Percentiles rank a stretch among this genome's conserved stretches.
These are phyloP conservation scores for Fusarium sp. DNA, from an alignment of 2,329 filamentous ascomycete genomes.

Conservation along the genomic window DNA sequence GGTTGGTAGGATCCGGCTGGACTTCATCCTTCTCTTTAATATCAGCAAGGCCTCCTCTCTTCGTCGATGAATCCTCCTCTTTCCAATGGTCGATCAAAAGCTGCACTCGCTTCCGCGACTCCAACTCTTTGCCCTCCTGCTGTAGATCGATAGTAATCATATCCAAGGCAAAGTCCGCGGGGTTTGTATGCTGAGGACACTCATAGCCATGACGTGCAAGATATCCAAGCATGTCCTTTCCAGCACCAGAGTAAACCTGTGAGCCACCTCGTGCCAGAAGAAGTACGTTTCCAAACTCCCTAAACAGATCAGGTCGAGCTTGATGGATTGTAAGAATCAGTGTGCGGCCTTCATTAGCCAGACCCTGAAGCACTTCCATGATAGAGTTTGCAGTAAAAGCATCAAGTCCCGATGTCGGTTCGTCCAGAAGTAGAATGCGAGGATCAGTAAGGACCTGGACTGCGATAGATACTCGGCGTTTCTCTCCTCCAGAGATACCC, in stretches of 20 bases:
- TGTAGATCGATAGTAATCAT: constrained; percentile 83
- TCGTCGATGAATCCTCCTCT: constrained; percentile 22
- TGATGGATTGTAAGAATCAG: constrained; percentile 84
- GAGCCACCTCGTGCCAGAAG: constrained; percentile 78
- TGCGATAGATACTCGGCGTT: constrained; percentile 81
- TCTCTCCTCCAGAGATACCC: constrained; percentile 84
- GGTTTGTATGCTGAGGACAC: constrained; percentile 79
- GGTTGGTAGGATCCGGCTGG: constrained; percentile 22
- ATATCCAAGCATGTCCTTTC: constrained; percentile 73
- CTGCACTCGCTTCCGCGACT: constrained; percentile 73
- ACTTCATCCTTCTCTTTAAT: constrained; percentile 51
- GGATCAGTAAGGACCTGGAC: constrained; percentile 83
- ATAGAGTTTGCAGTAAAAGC: constrained; percentile 84
- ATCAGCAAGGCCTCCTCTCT: constrained; percentile 43
- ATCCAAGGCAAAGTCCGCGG: constrained; percentile 82
- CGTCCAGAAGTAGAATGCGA: constrained; percentile 78
- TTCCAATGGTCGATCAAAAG: constrained; percentile 72
- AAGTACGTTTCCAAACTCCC: constrained; percentile 77
- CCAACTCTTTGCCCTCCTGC: constrained; percentile 70
- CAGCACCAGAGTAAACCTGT: constrained; percentile 75
- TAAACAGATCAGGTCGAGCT: constrained; percentile 79
- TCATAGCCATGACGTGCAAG: constrained; percentile 71
- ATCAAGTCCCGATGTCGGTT: constrained; percentile 82
- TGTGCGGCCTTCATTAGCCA: constrained; percentile 80
- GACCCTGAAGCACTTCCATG: constrained; percentile 77